phyloP scores from a whole-genome alignment of 2,329 filamentous ascomycete genomes.

The Colletotrichum endophyticum region DNA sequence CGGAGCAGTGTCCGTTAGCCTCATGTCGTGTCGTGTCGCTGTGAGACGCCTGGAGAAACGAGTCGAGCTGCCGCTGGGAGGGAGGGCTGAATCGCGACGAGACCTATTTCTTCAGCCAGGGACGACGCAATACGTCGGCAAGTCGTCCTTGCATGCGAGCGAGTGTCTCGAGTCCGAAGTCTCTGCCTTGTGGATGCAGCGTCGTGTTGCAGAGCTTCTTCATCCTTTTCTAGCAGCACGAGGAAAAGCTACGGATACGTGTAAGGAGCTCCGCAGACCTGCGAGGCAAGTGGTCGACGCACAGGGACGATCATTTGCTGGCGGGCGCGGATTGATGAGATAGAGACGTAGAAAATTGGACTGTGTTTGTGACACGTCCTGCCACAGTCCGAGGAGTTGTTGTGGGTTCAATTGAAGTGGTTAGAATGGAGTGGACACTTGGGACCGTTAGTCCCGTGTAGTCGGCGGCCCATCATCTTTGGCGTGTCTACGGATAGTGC shows the following conservation, averaged over 20 bases:
- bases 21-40: not conserved
- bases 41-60: not conserved
- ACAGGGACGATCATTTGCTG: not conserved
- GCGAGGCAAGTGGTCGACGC: not conserved
- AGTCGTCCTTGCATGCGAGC: not conserved
- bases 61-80: not conserved
- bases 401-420: not conserved
- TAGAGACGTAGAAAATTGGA: not conserved
- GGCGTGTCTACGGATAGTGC: not conserved
- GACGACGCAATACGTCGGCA: not conserved
- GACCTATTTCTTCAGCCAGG: not conserved
- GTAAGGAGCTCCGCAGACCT: not conserved
- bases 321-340: not conserved
- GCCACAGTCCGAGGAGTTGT: not conserved
- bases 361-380: not conserved
- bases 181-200: not conserved
- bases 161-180: not conserved
- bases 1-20: constrained; percentile 19
- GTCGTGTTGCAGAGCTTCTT: not conserved
- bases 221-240: not conserved
- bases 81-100: not conserved
- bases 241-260: not conserved
- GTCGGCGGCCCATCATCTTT: not conserved
- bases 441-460: not conserved
- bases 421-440: not conserved